phyloP scores from a whole-genome alignment of 306 rosid genomes.

The Corylus avellana region DNA sequence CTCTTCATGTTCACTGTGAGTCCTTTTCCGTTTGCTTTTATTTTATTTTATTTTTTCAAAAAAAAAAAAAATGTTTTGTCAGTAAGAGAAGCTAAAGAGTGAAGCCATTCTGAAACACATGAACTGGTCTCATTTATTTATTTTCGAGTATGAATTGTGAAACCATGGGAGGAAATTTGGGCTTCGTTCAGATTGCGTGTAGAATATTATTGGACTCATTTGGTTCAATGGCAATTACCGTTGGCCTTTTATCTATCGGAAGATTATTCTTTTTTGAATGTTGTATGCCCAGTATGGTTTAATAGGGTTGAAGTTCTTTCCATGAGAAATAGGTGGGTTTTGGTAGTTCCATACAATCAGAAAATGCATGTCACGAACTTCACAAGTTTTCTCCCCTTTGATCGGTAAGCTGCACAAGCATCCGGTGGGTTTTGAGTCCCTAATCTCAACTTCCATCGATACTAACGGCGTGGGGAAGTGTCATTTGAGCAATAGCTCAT shows the following conservation, averaged over 20 bases:
- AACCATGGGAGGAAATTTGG: background rate
- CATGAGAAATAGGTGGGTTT: background rate
- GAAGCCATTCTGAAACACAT: background rate
- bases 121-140: too few species aligned
- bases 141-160: background rate
- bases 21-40: background rate
- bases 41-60: background rate
- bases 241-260: background rate
- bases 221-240: background rate
- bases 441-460: too few species aligned
- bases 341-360: background rate
- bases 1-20: constrained; percentile 95
- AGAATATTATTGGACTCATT: background rate
- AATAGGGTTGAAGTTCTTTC: background rate
- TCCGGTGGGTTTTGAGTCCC: background rate
- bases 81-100: background rate
- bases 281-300: background rate
- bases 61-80: background rate
- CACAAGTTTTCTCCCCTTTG: background rate
- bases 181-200: background rate
- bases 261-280: background rate
- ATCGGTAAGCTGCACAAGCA: background rate
- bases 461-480: background rate
- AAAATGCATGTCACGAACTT: background rate
- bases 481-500: background rate